Evolutionary conservation across 2,329 filamentous ascomycete species (phyloP).

Genomic region (Uncinocarpus reesii): DNA sequence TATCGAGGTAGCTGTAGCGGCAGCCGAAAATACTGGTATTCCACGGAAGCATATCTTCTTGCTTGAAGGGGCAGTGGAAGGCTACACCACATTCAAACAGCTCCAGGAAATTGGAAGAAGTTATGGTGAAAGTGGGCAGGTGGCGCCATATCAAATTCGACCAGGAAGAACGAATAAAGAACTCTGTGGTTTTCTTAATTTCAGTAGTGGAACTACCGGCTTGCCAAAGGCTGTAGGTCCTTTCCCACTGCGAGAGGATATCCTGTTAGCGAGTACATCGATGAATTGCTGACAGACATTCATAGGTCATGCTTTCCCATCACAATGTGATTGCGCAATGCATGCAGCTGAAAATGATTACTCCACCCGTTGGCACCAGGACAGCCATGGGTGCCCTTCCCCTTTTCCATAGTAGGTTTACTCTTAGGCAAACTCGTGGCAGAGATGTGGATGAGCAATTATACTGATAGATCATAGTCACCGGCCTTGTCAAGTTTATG

Average conservation of each 20-base stretch:
- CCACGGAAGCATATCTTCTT: conserved; percentile 45
- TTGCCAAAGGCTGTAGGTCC: conserved; percentile 38
- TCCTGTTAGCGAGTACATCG: conserved; percentile 2
- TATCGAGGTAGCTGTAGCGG: conserved; percentile 45
- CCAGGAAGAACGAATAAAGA: conserved; percentile 47
- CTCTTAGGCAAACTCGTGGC: not conserved
- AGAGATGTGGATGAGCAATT: not conserved
- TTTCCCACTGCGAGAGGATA: too few relatives aligned
- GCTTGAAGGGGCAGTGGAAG: conserved; percentile 44
- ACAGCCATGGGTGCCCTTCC: conserved; percentile 49
- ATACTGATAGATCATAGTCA: conserved; percentile 29
- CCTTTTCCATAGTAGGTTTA: conserved; percentile 44
- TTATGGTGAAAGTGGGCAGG: conserved; percentile 36
- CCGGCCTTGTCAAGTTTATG: conserved; percentile 52
- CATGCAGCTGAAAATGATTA: conserved; percentile 48
- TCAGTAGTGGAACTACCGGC: conserved; percentile 43
- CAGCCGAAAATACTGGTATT: conserved; percentile 46
- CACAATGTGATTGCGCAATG: conserved; percentile 51
- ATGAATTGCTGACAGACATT: not conserved
- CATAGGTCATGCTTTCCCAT: conserved; percentile 43
- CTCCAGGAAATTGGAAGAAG: conserved; percentile 25
- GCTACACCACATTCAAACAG: conserved; percentile 37
- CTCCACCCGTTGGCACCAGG: conserved; percentile 33
- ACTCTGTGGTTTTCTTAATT: conserved; percentile 45
- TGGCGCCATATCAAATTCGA: conserved; percentile 41